Conservation (phyloP, 345 rosid genomes). For the Trapa bicornis region DNA sequence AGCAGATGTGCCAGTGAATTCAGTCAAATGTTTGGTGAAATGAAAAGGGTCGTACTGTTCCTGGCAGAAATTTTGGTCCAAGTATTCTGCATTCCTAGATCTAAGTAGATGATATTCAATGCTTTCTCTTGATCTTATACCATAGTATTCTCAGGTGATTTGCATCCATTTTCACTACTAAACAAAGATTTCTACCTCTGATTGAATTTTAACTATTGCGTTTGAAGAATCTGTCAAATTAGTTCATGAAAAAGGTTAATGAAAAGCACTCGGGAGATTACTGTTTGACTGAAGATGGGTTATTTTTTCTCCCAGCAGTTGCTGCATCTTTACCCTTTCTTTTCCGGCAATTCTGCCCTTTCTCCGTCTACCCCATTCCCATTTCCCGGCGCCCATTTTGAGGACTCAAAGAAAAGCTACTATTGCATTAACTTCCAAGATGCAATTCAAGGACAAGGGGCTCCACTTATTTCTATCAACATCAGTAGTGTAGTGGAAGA, state of each 20-base stretch:
- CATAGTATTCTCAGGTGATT: neutral
- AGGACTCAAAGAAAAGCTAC: too few species aligned
- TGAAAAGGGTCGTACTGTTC: neutral
- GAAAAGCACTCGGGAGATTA: neutral
- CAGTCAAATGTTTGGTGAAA: neutral
- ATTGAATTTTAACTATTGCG: neutral
- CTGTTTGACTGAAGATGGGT: too few species aligned
- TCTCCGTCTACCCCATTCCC: too few species aligned
- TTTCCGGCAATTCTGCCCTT: neutral
- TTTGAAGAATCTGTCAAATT: neutral
- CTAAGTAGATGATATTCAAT: neutral
- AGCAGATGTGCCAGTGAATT: conserved; percentile 63
- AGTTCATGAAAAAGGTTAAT: neutral
- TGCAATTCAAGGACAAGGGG: too few species aligned
- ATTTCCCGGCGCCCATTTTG: too few species aligned
- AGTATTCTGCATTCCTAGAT: neutral
- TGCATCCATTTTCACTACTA: neutral
- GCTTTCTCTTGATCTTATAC: neutral
- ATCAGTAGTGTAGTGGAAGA: too few species aligned
- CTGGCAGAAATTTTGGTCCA: neutral
- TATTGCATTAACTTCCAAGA: too few species aligned
- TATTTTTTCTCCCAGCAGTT: neutral
- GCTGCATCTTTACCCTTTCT: neutral
- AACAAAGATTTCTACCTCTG: neutral
- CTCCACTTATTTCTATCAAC: too few species aligned